A percentile compares a stretch with the other conserved stretches of the same genome.
Conservation (phyloP, 108 stramenopile genomes). For the Nannochloropsis salina region DNA sequence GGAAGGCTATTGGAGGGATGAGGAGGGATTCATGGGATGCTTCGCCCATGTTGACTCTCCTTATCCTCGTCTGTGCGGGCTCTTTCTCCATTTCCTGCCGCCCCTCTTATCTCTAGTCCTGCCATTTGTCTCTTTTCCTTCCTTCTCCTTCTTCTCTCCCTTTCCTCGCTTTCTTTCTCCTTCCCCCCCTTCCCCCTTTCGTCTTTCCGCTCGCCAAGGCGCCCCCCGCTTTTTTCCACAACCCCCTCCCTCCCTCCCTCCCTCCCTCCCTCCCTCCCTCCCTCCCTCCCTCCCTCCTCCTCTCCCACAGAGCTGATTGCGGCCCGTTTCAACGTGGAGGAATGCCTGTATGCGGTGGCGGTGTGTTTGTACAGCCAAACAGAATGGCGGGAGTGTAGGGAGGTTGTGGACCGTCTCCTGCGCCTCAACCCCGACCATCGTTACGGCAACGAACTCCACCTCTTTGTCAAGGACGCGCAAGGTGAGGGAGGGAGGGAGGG, state of each 20-base stretch:
- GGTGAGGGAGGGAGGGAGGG: neutral
- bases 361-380: slow-evolving; percentile 3
- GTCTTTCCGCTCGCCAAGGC: no score
- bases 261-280: neutral
- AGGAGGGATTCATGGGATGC: no score
- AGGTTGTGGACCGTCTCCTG: neutral
- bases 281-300: neutral
- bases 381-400: neutral
- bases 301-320: neutral
- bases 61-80: no score
- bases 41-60: no score
- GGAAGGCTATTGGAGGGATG: neutral
- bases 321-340: neutral
- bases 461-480: neutral
- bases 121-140: no score
- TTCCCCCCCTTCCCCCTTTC: no score
- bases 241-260: no score
- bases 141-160: no score
- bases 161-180: no score
- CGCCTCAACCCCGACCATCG: neutral
- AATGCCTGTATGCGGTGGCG: neutral
- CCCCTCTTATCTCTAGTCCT: no score
- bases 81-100: no score
- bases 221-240: no score
- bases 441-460: neutral